phyloP scores from a whole-genome alignment of 352 stramenopile species.

The Phytophthora sp. region DNA sequence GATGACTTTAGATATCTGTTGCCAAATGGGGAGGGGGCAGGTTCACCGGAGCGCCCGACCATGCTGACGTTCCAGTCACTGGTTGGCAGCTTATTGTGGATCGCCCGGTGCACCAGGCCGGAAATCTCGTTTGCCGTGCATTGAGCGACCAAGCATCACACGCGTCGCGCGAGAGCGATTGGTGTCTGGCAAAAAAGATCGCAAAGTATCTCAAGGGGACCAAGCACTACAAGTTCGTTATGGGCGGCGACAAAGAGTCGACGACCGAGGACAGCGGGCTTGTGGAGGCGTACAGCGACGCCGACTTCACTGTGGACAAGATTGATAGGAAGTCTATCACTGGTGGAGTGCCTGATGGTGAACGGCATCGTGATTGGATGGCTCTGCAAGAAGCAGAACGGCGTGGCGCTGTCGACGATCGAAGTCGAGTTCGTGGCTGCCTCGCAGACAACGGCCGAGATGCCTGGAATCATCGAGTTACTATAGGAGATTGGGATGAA shows the following conservation, averaged over 20 bases:
- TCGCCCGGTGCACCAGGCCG: slow-evolving; percentile 34
- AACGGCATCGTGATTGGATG: no score
- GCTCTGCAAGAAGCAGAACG: no score
- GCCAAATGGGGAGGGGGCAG: background rate
- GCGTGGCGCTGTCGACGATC: no score
- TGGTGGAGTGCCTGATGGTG: background rate
- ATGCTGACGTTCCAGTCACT: slow-evolving; percentile 43
- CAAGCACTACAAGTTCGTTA: background rate
- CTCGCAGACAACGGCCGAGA: no score
- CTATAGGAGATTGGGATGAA: no score
- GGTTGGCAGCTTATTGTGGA: slow-evolving; percentile 44
- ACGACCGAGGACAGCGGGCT: background rate
- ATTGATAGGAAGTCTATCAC: background rate
- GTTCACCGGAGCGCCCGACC: no score
- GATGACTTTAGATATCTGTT: slow-evolving; percentile 4
- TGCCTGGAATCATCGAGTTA: no score
- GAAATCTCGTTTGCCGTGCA: slow-evolving; percentile 41
- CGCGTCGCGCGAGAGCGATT: slow-evolving; percentile 13
- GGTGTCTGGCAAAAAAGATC: slow-evolving; percentile 27
- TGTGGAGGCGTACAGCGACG: background rate
- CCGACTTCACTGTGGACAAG: background rate
- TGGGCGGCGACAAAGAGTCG: background rate
- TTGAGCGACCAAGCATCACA: slow-evolving; percentile 23
- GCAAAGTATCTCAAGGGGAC: slow-evolving; percentile 32
- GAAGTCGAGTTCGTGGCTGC: no score